Conservation (phyloP, 176 grass and related monocot species). For the Oryza meyeriana region DNA sequence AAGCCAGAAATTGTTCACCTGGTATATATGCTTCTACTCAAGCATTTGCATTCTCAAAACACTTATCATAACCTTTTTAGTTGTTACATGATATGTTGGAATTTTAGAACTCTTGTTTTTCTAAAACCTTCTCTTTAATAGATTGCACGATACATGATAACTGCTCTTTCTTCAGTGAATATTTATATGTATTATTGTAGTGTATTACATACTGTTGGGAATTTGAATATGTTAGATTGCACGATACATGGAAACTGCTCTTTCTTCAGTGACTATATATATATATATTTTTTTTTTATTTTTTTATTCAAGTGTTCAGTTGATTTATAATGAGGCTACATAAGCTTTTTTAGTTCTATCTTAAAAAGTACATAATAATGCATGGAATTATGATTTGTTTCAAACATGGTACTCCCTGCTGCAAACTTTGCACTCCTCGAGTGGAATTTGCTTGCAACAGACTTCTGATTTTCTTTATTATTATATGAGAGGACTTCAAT, state of each 20-base stretch:
- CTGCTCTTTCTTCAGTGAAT: constrained; percentile 13
- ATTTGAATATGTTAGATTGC: too few relatives aligned
- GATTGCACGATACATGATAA: background rate
- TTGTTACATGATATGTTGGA: background rate
- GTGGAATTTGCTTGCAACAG: background rate
- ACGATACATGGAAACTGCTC: background rate
- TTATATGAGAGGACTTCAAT: constrained; percentile 18
- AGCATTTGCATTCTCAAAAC: background rate
- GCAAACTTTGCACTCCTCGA: background rate
- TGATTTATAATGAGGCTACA: background rate
- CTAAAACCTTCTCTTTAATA: background rate
- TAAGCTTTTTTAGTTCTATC: background rate
- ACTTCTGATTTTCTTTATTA: background rate
- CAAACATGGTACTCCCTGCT: background rate
- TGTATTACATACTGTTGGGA: too few relatives aligned
- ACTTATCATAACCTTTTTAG: constrained; percentile 8
- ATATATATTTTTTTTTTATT: too few relatives aligned
- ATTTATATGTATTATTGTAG: too few relatives aligned
- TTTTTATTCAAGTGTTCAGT: background rate
- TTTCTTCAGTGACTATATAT: constrained; percentile 10
- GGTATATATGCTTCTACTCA: constrained; percentile 45
- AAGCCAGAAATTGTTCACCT: constrained; percentile 93
- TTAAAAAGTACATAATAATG: background rate
- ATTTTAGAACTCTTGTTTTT: background rate
- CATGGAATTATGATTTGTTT: background rate